Conservation (phyloP, 768 basidiomycete species). For the Holtermannia corniformis region DNA sequence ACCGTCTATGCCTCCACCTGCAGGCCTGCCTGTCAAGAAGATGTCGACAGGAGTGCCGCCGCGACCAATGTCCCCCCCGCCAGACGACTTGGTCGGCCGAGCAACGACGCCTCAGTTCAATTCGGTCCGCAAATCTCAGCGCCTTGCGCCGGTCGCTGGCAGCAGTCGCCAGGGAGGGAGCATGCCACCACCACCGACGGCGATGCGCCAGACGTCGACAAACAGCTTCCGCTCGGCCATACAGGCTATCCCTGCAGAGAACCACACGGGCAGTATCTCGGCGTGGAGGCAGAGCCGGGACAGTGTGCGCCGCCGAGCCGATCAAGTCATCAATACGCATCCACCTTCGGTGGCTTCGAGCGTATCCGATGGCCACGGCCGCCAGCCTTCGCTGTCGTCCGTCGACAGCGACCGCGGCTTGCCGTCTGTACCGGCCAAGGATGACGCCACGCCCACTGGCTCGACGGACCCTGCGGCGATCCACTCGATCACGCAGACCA, state of each 20-base stretch:
- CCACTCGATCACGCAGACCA: conserved; percentile 96
- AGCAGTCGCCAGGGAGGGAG: conserved; percentile 14
- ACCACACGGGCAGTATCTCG: conserved; percentile 4
- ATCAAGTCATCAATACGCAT: conserved; percentile 19
- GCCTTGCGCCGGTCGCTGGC: conserved; percentile 20
- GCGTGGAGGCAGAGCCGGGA: conserved; percentile 19
- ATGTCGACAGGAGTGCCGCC: conserved; percentile 75
- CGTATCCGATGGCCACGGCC: conserved; percentile 12
- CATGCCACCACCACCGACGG: conserved; percentile 20
- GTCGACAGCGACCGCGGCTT: conserved; percentile 11
- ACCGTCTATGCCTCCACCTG: conserved; percentile 39
- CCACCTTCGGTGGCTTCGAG: conserved; percentile 19
- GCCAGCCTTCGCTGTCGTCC: conserved; percentile 29
- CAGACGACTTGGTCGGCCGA: conserved; percentile 80
- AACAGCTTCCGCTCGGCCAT: conserved; percentile 8
- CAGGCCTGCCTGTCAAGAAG: conserved; percentile 57
- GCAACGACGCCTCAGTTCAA: conserved; percentile 45
- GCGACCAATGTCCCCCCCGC: conserved; percentile 85
- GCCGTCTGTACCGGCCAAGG: neutral
- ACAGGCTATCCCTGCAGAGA: conserved; percentile 11
- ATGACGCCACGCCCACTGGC: conserved; percentile 31
- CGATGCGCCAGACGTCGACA: conserved; percentile 22
- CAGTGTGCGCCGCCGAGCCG: conserved; percentile 21
- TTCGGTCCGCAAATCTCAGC: conserved; percentile 9
- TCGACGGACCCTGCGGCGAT: conserved; percentile 82